Conservation (phyloP, 805 yeast genomes). For the Ogataea pilisensis region DNA sequence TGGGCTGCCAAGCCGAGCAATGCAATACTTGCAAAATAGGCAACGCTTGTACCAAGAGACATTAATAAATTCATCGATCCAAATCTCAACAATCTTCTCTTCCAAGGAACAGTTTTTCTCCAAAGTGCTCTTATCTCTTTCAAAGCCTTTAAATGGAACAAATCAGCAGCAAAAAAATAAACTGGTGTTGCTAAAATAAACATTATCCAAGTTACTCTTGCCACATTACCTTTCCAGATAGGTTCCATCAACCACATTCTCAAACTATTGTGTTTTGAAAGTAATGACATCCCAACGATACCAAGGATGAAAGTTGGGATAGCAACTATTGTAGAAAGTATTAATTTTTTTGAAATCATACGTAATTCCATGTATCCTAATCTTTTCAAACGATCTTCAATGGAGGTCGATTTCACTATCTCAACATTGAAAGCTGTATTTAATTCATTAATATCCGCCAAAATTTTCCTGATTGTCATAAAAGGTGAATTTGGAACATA, state of each 20-base stretch:
- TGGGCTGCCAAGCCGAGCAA: constrained; percentile 45
- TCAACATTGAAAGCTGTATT: constrained; percentile 45
- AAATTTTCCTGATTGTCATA: constrained; percentile 52
- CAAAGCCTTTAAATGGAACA: constrained; percentile 64
- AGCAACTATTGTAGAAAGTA: constrained; percentile 49
- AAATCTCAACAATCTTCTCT: constrained; percentile 55
- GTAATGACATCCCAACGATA: constrained; percentile 61
- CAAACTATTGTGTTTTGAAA: constrained; percentile 38
- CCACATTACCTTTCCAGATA: constrained; percentile 57
- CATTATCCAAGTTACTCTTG: constrained; percentile 62
- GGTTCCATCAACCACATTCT: constrained; percentile 57
- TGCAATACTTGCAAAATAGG: constrained; percentile 65
- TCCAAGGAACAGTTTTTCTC: constrained; percentile 51
- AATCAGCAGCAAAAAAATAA: constrained; percentile 69
- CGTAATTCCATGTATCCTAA: constrained; percentile 47
- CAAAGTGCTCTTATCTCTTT: constrained; percentile 57
- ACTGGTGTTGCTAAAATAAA: constrained; percentile 66
- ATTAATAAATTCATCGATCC: constrained; percentile 77
- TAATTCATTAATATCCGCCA: constrained; percentile 44
- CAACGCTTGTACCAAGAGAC: constrained; percentile 68
- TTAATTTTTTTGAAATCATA: constrained; percentile 42
- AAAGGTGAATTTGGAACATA: constrained; percentile 55
- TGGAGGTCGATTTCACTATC: constrained; percentile 48
- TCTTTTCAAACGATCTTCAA: constrained; percentile 59
- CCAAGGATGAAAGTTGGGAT: constrained; percentile 67